Evolutionary conservation across 2,329 filamentous ascomycete species (phyloP), one percentile per base, ranked within the genome.

Genomic region (Ustilaginoidea virens): DNA sequence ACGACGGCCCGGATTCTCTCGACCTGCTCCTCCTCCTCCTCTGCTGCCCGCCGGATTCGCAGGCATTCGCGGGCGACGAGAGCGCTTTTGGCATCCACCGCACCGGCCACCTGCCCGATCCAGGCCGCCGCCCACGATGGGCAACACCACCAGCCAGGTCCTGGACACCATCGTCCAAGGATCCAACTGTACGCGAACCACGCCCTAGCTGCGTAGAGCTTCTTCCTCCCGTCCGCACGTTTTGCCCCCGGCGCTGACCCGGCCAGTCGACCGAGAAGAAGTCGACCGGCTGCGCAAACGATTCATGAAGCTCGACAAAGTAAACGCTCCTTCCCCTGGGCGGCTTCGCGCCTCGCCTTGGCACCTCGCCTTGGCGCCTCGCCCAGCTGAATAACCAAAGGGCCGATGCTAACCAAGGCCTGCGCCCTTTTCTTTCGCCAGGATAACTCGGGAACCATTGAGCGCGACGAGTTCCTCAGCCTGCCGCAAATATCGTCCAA

Each of bases 291-390:
- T 98, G 52, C 73, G 85, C 49, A 98, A 98, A 65, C 74, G 87
- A 37, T 98, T 98, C 52, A 96, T 96, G 87, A 98, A 98, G 61
- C 66, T 98, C 35, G 90, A 98, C 59, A 96, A 94, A 72, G 87
- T 90, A 58, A 41, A 61, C 41, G 17, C 17, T 27, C 7, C 17
- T 12, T n/a, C 6, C 25, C 17, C 14, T 7, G 5, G 18, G 27
- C 23, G 27, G 25, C 9, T 27, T 29, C 34, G 31, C 17, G 5
- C 16, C 11, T n/a, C n/a, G n/a, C n/a, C n/a, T n/a, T n/a, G n/a
- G n/a, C n/a, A n/a, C n/a, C n/a, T n/a, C n/a, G n/a, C n/a, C n/a
- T n/a, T n/a, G n/a, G n/a, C n/a, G n/a, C n/a, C n/a, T n/a, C n/a
- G n/a, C n/a, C n/a, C n/a, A n/a, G n/a, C n/a, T n/a, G n/a, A n/a